Evolutionary conservation across 1,139 yeast genomes (phyloP), one percentile per base, ranked within the genome.

Genomic region (Sugiyamaella novakii): DNA sequence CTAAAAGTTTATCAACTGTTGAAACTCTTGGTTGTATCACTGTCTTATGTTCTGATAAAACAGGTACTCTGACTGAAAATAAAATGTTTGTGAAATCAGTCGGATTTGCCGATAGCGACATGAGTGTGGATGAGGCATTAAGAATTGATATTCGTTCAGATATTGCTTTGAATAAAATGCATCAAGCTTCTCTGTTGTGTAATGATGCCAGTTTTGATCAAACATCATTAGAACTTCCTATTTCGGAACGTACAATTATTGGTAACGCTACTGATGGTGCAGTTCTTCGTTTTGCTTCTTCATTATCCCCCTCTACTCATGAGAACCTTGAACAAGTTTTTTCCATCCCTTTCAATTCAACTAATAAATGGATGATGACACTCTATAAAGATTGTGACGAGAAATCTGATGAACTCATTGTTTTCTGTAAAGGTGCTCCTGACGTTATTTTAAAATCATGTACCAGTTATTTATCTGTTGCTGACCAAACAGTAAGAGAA

Each of bases 1-100:
- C 77, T 30, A 71, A 78, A 54, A 69, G 74, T 63, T 73, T 88
- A 54, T 94, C 96, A 10, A 82, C 89, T 61, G 96, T 88, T 27
- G 81, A 77, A 55, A 78, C 81, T 17, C 64, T 77, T 46, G 81
- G 81, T 21, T 75, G 78, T 17, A 76, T 77, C 43, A 71, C 74
- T 49, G 78, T 77, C 50, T 66, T 77, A 47, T 77, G 80, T 57
- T 76, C 79, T 1, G 81, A 77, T 61, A 77, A 77, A 56, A 77
- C 81, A 7, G 81, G 81, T 38, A 77, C 81, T 6, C 67, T 77
- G 53, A 77, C 81, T 10, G 72, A 73, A 53, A 79, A 79, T 51
- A 71, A 73, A 47, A 77, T 77, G 80, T 63, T 70, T 57, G 79
- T 76, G 6, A 81, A 86, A 24, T 58, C 58, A 39, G 62, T 62